Conservation (phyloP, 1,284 basidiomycete genomes). For the Pseudomicrostroma phylloplanum region DNA sequence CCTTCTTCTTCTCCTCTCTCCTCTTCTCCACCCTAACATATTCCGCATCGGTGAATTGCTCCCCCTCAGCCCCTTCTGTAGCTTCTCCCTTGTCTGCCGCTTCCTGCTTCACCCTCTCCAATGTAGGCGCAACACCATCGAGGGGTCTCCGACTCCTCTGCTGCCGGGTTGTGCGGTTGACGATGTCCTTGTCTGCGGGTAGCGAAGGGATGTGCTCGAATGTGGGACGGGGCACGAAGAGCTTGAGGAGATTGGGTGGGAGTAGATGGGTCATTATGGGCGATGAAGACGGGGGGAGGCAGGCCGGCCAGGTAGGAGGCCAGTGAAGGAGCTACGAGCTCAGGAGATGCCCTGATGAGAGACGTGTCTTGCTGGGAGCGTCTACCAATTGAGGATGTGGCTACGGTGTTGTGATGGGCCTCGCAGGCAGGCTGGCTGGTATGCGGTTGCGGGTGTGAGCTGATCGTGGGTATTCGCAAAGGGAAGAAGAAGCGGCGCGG, state of each 20-base stretch:
- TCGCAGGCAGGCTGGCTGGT: too few species aligned
- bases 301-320: background rate
- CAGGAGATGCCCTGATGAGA: background rate
- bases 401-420: too few species aligned
- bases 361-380: too few species aligned
- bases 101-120: conserved; percentile 41
- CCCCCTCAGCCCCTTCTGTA: conserved; percentile 21
- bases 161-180: conserved; percentile 20
- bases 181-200: conserved; percentile 27
- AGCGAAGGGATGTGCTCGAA: conserved; percentile 31
- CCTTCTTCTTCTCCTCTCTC: conserved; percentile 20
- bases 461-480: too few species aligned
- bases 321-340: background rate
- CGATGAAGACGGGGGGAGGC: background rate
- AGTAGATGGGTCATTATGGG: conserved; percentile 44
- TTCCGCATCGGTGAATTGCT: conserved; percentile 23
- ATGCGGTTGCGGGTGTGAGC: too few species aligned
- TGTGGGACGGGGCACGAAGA: conserved; percentile 42
- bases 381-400: too few species aligned
- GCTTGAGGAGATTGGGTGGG: conserved; percentile 42
- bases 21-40: conserved; percentile 33
- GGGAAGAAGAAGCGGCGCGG: too few species aligned
- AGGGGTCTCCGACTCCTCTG: conserved; percentile 27
- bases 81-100: conserved; percentile 35
- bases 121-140: conserved; percentile 34